Conservation (phyloP, 306 rosid genomes). For the Ormosia semicastrata region DNA sequence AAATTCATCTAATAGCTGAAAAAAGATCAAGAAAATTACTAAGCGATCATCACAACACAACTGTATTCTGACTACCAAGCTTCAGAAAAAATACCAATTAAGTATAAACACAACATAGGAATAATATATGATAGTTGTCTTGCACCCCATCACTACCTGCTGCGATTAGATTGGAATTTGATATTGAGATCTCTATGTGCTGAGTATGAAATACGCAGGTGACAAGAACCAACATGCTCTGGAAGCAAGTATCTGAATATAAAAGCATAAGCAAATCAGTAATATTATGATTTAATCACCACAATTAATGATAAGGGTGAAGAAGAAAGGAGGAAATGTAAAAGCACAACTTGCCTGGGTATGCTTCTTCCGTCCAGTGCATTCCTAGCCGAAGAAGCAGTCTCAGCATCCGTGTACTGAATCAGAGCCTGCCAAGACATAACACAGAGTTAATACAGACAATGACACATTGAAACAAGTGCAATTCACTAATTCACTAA, state of each 20-base stretch:
- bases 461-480: background rate
- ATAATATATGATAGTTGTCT: slow-evolving; percentile 14
- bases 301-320: background rate
- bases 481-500: slow-evolving; percentile 32
- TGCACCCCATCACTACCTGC: slow-evolving; percentile 64
- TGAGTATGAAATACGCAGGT: slow-evolving; percentile 85
- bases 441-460: slow-evolving; percentile 7
- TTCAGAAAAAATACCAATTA: slow-evolving; percentile 34
- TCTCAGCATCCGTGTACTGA: slow-evolving; percentile 84
- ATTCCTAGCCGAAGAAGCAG: slow-evolving; percentile 80
- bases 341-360: slow-evolving; percentile 61
- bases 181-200: slow-evolving; percentile 92
- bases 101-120: background rate
- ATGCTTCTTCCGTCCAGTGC: slow-evolving; percentile 95
- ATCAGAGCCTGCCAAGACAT: slow-evolving; percentile 67
- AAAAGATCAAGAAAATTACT: slow-evolving; percentile 75
- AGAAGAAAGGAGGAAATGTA: background rate
- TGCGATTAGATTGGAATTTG: slow-evolving; percentile 93
- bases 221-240: slow-evolving; percentile 76
- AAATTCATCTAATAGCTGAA: slow-evolving; percentile 38
- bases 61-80: slow-evolving; percentile 72
- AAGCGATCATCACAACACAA: slow-evolving; percentile 67
- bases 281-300: background rate
- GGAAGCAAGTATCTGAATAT: slow-evolving; percentile 79
- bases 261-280: slow-evolving; percentile 32